A percentile compares a stretch with the other conserved stretches of the same genome.
These are phyloP conservation scores for Calonectria multiphialidica DNA, from an alignment of 2,329 filamentous ascomycete species.

Conservation along the genomic window DNA sequence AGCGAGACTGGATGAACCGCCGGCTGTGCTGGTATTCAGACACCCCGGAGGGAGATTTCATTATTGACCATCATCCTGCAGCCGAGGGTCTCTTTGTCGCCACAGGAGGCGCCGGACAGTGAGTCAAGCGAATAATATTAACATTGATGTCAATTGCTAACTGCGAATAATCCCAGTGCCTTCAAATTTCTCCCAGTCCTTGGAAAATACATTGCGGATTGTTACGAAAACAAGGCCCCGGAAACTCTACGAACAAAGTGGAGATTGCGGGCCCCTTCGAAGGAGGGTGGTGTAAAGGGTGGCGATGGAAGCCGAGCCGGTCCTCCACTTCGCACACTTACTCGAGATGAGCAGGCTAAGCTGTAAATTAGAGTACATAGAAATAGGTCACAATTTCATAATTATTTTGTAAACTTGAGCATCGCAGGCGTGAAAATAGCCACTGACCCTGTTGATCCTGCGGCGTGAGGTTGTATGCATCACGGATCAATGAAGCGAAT, in stretches of 20 bases:
- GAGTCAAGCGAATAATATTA: slow-evolving; percentile 13
- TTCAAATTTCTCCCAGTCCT: slow-evolving; percentile 40
- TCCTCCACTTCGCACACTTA: slow-evolving; percentile 41
- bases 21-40: slow-evolving; percentile 76
- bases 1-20: slow-evolving; percentile 62
- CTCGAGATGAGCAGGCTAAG: slow-evolving; percentile 44
- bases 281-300: slow-evolving; percentile 22
- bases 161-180: background rate
- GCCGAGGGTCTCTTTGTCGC: slow-evolving; percentile 61
- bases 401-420: too few relatives aligned
- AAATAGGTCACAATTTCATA: too few relatives aligned
- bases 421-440: too few relatives aligned
- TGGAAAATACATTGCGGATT: slow-evolving; percentile 44
- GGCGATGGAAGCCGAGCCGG: slow-evolving; percentile 48
- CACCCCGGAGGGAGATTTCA: slow-evolving; percentile 73
- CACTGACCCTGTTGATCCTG: too few relatives aligned
- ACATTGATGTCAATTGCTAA: background rate
- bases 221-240: slow-evolving; percentile 46
- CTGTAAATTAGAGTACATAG: slow-evolving; percentile 24
- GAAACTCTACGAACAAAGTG: slow-evolving; percentile 46
- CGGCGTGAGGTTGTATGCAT: too few relatives aligned
- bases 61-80: slow-evolving; percentile 68
- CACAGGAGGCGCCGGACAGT: slow-evolving; percentile 51
- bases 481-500: too few relatives aligned
- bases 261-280: slow-evolving; percentile 36